phyloP scores from a whole-genome alignment of 345 rosid genomes.

The Erysimum cheiranthoides region DNA sequence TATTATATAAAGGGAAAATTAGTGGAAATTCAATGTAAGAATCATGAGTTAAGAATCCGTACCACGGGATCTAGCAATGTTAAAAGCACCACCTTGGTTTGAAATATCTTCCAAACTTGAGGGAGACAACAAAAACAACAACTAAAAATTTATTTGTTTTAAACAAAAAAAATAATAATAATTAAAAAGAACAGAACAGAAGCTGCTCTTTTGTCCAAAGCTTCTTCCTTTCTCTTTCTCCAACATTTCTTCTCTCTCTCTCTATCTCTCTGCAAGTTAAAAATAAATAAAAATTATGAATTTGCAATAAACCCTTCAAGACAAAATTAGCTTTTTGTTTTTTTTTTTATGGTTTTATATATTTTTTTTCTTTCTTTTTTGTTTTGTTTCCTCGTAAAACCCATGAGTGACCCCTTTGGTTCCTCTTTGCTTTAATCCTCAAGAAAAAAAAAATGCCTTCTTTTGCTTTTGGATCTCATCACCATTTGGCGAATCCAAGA shows the following conservation, averaged over 20 bases:
- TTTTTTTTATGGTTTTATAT: not conserved
- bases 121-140: conserved; percentile 46
- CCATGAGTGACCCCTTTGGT: conserved; percentile 43
- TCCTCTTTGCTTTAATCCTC: conserved; percentile 46
- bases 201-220: conserved; percentile 51
- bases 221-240: conserved; percentile 44
- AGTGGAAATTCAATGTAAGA: conserved; percentile 26
- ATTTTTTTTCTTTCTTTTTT: not conserved
- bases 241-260: conserved; percentile 45
- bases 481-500: conserved; percentile 47
- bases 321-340: conserved; percentile 38
- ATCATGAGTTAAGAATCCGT: conserved; percentile 44
- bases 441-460: conserved; percentile 48
- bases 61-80: conserved; percentile 49
- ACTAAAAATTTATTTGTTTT: not conserved
- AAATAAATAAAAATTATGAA: not conserved
- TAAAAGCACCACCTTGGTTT: conserved; percentile 35
- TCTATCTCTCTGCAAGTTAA: conserved; percentile 41
- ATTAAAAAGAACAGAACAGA: conserved; percentile 41
- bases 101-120: conserved; percentile 46
- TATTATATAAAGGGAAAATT: not conserved
- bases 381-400: conserved; percentile 41
- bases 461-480: conserved; percentile 48
- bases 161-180: not conserved
- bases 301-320: conserved; percentile 31